Evolutionary conservation across 2,329 filamentous ascomycete species (phyloP).

Genomic region (Teratosphaeria gauchensis): DNA sequence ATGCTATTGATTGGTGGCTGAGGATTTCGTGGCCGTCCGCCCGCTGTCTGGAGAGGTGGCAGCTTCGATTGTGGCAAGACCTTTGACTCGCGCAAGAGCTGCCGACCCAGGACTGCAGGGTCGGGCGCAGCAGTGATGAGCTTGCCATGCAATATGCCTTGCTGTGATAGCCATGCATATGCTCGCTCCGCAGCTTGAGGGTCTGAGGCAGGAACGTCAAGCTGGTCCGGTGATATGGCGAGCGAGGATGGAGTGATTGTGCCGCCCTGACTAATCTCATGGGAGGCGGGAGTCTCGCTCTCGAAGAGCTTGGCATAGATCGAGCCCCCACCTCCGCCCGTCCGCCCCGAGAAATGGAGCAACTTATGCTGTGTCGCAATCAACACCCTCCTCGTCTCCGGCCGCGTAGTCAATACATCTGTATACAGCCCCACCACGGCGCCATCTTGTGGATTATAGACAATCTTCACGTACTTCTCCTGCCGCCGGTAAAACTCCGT

Average conservation of each 20-base stretch:
- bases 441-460: conserved; percentile 75
- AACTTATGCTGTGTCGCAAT: conserved; percentile 70
- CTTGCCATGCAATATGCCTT: conserved; percentile 81
- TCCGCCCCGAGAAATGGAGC: conserved; percentile 70
- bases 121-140: conserved; percentile 50
- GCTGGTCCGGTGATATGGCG: conserved; percentile 64
- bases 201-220: conserved; percentile 36
- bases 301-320: conserved; percentile 87
- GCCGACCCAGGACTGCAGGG: conserved; percentile 57
- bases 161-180: conserved; percentile 83
- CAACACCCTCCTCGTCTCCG: conserved; percentile 67
- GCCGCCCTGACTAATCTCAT: conserved; percentile 56
- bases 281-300: conserved; percentile 65
- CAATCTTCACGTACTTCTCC: conserved; percentile 77
- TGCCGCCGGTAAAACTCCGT: conserved; percentile 93
- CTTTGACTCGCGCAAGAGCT: conserved; percentile 69
- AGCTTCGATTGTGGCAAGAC: conserved; percentile 67
- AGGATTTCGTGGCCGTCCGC: conserved; percentile 53
- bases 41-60: conserved; percentile 54
- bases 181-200: conserved; percentile 46
- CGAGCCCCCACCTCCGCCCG: conserved; percentile 67
- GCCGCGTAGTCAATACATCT: conserved; percentile 58
- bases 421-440: conserved; percentile 80
- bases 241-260: conserved; percentile 55
- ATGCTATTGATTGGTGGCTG: conserved; percentile 70